These are phyloP conservation scores for Citrus sp. DNA, from an alignment of 345 rosid species.

Conservation along the genomic window DNA sequence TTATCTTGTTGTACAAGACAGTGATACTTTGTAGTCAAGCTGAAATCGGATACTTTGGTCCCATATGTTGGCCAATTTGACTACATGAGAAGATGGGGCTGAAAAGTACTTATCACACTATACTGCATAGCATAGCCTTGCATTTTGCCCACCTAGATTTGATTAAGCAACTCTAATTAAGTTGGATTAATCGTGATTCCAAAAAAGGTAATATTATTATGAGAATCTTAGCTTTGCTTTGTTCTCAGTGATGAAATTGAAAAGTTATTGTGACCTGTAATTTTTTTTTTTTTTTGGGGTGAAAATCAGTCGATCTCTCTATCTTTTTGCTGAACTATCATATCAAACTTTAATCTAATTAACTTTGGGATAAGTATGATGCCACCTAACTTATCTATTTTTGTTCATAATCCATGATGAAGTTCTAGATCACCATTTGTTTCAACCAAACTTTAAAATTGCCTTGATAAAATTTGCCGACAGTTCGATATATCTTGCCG, in stretches of 20 bases:
- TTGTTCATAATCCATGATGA: not conserved
- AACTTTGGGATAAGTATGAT: not conserved
- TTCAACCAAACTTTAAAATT: not conserved
- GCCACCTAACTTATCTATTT: not conserved
- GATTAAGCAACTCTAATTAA: not conserved
- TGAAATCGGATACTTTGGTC: constrained; percentile 13
- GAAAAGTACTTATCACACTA: constrained; percentile 10
- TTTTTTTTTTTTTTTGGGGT: no score
- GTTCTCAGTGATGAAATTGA: not conserved
- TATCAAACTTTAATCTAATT: not conserved
- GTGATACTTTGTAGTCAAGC: constrained; percentile 15
- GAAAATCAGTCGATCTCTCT: not conserved
- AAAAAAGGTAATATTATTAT: not conserved
- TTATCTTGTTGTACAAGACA: constrained; percentile 5
- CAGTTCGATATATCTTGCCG: not conserved
- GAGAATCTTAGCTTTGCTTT: not conserved
- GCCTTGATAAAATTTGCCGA: constrained; percentile 7
- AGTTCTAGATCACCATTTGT: not conserved
- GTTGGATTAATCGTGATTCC: not conserved
- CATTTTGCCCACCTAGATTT: not conserved
- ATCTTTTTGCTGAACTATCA: constrained; percentile 1
- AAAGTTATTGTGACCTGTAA: not conserved
- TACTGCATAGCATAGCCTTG: not conserved
- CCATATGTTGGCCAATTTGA: constrained; percentile 19
- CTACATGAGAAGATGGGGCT: constrained; percentile 17